phyloP scores from a whole-genome alignment of 139 green algal species.

The Gonium pectorale region DNA sequence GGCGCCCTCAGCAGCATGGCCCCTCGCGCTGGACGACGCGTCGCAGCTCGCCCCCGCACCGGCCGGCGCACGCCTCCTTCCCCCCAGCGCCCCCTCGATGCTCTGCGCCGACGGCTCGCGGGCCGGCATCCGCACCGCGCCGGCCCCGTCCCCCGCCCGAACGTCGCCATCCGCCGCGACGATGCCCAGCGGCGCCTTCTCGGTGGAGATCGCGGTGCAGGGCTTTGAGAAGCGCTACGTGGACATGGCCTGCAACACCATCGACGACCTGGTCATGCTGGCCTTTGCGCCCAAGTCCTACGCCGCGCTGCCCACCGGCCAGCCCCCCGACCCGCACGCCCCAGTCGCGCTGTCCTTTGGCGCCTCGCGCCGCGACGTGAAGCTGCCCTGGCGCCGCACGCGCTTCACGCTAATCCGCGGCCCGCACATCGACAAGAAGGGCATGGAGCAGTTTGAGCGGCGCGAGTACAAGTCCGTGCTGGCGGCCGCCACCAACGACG shows the following conservation, averaged over 20 bases:
- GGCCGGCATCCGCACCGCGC: neutral
- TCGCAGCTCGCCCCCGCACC: neutral
- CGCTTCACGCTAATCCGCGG: slow-evolving; percentile 45
- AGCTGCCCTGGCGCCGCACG: slow-evolving; percentile 16
- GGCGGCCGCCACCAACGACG: slow-evolving; percentile 39
- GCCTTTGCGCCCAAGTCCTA: slow-evolving; percentile 52
- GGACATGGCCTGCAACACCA: slow-evolving; percentile 42
- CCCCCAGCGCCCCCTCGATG: no score
- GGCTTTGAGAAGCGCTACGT: slow-evolving; percentile 61
- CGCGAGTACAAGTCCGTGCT: slow-evolving; percentile 54
- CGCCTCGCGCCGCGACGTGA: slow-evolving; percentile 18
- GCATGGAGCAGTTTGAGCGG: slow-evolving; percentile 62
- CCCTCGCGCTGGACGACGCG: no score
- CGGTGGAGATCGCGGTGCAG: slow-evolving; percentile 32
- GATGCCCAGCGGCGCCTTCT: neutral
- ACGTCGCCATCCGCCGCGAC: neutral
- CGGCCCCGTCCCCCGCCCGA: neutral
- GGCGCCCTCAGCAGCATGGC: no score
- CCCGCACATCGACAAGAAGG: slow-evolving; percentile 63
- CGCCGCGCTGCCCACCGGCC: neutral
- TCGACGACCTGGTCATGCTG: slow-evolving; percentile 52
- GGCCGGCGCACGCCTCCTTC: no score
- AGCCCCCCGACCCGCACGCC: neutral
- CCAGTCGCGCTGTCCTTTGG: slow-evolving; percentile 6
- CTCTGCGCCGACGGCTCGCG: no score